Evolutionary conservation across 441 rosid species (phyloP), one percentile per base, ranked within the genome.

Genomic region (Croton setiger): DNA sequence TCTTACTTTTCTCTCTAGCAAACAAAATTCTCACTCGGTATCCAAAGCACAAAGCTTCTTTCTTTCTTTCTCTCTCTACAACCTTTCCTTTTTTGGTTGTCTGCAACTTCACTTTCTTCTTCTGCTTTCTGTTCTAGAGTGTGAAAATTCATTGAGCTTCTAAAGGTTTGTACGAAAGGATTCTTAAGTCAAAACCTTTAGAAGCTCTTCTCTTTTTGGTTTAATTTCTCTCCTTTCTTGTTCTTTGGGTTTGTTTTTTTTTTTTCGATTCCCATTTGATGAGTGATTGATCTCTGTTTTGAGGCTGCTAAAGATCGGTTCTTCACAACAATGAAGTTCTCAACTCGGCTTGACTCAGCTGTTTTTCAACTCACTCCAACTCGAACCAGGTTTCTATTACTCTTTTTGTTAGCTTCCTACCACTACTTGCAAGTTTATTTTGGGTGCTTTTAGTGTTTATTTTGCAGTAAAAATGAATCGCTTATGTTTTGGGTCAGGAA

Each of bases 331-430:
- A 95, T 95, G 98, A 91, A 85, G 88, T 78, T 96, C 52, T 89
- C 92, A 58, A 86, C 90, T 75, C 86, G 79, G 76, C 93, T 95
- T 63, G 90, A 90, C 69, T 88, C 95, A 20, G 95, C 85, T 74
- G 82, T 89, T 63, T 95, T 95, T 80, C 99, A 92, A 77, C 99
- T 95, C 81, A 95, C 99, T 74, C 99, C 99, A 57, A 95, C 99
- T 81, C 86, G 99, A 74, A 95, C 99, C 53, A 83, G 99, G 98
- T 95, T 77, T 13, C 23, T 13, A 12, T 68, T 11, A 15, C 48
- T 13, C 49, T 23, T 55, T 64, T 54, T 64, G 6, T 37, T 37
- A 48, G 7, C 36, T 33, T 44, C 47, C 48, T 39, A 39, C 31
- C 23, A 18, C 17, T 45, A 11, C 6, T 0, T 58, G 60, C 44